Conservation (phyloP, 306 rosid species). For the Oemleria cerasiformis region DNA sequence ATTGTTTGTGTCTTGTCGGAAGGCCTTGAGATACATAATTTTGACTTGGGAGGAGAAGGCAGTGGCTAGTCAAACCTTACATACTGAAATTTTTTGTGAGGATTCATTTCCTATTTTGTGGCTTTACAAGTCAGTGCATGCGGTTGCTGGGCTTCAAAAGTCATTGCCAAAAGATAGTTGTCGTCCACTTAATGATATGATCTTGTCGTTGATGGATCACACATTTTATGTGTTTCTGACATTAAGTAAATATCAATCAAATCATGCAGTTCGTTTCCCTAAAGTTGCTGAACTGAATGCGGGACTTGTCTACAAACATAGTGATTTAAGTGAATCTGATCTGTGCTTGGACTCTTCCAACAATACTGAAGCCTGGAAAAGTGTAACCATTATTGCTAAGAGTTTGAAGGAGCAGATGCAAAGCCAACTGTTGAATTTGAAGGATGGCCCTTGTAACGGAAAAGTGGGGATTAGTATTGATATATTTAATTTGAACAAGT, state of each 20-base stretch:
- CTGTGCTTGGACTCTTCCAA: conserved; percentile 33
- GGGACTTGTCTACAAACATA: conserved; percentile 33
- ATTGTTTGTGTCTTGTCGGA: conserved; percentile 78
- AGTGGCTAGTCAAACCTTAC: conserved; percentile 31
- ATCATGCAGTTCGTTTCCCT: conserved; percentile 30
- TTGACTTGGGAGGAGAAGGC: conserved; percentile 44
- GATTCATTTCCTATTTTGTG: conserved; percentile 54
- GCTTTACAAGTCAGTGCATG: conserved; percentile 68
- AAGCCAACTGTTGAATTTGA: conserved; percentile 37
- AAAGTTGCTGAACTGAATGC: conserved; percentile 37
- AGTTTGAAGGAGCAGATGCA: conserved; percentile 59
- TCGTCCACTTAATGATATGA: conserved; percentile 38
- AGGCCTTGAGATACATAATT: conserved; percentile 56
- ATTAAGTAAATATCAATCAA: conserved; percentile 52
- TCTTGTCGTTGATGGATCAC: conserved; percentile 74
- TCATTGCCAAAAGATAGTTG: conserved; percentile 36
- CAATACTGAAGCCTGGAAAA: conserved; percentile 43
- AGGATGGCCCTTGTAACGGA: conserved; percentile 33
- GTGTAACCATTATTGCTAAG: conserved; percentile 42
- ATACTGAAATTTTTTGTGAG: conserved; percentile 38
- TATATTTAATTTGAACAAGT: conserved; percentile 40
- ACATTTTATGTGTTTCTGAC: conserved; percentile 57
- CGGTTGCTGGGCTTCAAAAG: conserved; percentile 48
- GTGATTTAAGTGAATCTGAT: conserved; percentile 37
- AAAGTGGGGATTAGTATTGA: conserved; percentile 33